Base-by-base conservation (phyloP, 2,329 filamentous ascomycete genomes). In the Fusarium sublunatum region DNA sequence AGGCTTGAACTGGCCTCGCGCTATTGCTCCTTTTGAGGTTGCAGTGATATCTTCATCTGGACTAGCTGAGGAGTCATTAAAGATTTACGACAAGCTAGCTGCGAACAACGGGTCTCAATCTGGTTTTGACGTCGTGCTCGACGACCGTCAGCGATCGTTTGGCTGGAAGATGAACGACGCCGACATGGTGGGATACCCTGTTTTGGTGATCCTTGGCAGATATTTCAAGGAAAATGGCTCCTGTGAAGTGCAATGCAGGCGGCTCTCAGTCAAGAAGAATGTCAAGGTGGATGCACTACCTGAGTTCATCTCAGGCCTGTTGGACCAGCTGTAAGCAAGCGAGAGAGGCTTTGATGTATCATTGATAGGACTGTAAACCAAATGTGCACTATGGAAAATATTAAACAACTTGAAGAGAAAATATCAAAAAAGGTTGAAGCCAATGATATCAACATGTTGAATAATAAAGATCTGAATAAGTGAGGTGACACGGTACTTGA, bases 121-220 rank as follows among this genome's bases (percentile, higher is more conserved):
- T 5, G 56, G 70, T 3, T 59, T 90, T 6, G 92, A 96, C 72
- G 79, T 84, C 3, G 81, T 92, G 3, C 76, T 96, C 1, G 93
- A 96, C 74, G 93, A 97, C 75, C 83, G 90, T 15, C 73, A 80
- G 10, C 83, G 86, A 66, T 80, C 84, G 2, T 81, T 97, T 59
- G 85, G 87, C 4, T 97, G 92, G 91, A 98, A 96, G 75, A 80
- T 98, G 72, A 88, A 87, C 34, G 95, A 99, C 77, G 95, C 94
- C 1, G 93, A 98, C 75, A 74, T 95, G 55, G 86, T 94, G 51
- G 95, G 95, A 4, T 97, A 96, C 74, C 94, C 94, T 0, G 82
- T 98, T 11, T 82, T 94, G 8, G 81, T 97, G 11, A 83, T 97
- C 2, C 75, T 98, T 29, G 94, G 94, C 0, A 89, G 85, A 61